Evolutionary conservation across 257 asterid genomes (phyloP), one percentile per base, ranked within the genome.

Genomic region (Hygrophila difformis): DNA sequence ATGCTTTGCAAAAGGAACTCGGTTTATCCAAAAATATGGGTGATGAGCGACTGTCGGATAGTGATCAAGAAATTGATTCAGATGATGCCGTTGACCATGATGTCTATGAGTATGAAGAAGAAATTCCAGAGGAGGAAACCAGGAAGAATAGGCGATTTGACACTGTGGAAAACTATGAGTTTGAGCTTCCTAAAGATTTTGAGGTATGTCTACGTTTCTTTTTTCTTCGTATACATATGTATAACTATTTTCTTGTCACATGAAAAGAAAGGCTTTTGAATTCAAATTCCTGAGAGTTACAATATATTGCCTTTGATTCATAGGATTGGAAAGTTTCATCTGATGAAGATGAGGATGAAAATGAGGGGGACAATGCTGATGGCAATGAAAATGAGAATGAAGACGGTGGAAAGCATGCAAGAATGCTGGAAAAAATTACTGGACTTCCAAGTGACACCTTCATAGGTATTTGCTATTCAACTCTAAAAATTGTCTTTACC

Each of bases 101-200:
- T 40, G 42, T 77, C n/a, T 89, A 82, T 48, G 98, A 85, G 33
- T 85, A 79, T 11, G 96, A 82, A 55, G 96, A 85, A 71, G 83
- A 28, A 1, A 17, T 75, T 24, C 68, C 98, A 2, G 82, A 79
- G 72, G 98, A 89, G 70, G 98, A 89, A 47, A 61, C 80, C 1
- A 75, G 18, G 62, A 85, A 76, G 73, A 89, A 85, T 43, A 63
- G 39, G 64, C 78, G 96, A 12, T 89, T 69, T 34, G 98, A 85
- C 39, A 59, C 78, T 14, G 92, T 89, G 47, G 88, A 79, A 1
- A 89, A 89, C 55, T 80, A 61, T 5, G 69, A 85, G 54, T 86
- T 57, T 19, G 91, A 85, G 71, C 91, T 85, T 49, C 88, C 94
- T 47, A 71, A 75, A 18, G 69, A 79, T 38, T 85, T 82, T 64